phyloP scores from a whole-genome alignment of 75 land plant genomes.

The Isoetes taiwanensis region DNA sequence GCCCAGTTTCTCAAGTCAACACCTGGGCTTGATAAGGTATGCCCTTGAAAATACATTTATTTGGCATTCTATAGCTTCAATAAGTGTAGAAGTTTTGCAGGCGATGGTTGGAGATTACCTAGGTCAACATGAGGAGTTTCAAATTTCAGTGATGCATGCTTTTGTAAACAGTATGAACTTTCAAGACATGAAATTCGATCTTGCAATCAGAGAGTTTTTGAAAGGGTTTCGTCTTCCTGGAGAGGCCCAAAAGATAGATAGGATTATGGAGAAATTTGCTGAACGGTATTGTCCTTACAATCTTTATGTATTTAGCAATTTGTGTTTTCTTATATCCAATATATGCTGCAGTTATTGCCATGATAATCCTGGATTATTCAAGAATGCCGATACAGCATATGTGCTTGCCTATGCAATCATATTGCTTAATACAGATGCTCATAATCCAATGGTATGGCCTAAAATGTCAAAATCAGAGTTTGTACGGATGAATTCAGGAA shows the following conservation, averaged over 20 bases:
- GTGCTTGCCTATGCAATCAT: conserved; percentile 96
- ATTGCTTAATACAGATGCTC: conserved; percentile 98
- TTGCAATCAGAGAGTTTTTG: conserved; percentile 72
- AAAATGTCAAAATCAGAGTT: conserved; percentile 93
- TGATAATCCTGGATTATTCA: conserved; percentile 79
- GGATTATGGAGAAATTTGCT: conserved; percentile 98
- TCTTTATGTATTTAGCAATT: too few relatives aligned
- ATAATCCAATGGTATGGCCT: conserved; percentile 90
- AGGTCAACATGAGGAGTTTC: conserved; percentile 94
- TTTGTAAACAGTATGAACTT: conserved; percentile 93
- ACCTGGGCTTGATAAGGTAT: conserved; percentile 71
- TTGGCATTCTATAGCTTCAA: neutral
- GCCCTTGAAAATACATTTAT: neutral
- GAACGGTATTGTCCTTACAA: conserved; percentile 52
- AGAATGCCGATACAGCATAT: conserved; percentile 92
- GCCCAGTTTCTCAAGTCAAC: conserved; percentile 63
- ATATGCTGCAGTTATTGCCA: conserved; percentile 91
- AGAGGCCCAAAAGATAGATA: conserved; percentile 97
- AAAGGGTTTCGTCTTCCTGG: conserved; percentile 91
- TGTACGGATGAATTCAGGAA: conserved; percentile 56
- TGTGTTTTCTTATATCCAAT: too few relatives aligned
- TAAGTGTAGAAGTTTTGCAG: conserved; percentile 24
- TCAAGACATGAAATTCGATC: conserved; percentile 76
- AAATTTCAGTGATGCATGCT: conserved; percentile 94
- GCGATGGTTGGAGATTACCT: conserved; percentile 83